Evolutionary conservation across 169 alveolate species (phyloP), one percentile per base, ranked within the genome.

Genomic region (Plasmodium falciparum): DNA sequence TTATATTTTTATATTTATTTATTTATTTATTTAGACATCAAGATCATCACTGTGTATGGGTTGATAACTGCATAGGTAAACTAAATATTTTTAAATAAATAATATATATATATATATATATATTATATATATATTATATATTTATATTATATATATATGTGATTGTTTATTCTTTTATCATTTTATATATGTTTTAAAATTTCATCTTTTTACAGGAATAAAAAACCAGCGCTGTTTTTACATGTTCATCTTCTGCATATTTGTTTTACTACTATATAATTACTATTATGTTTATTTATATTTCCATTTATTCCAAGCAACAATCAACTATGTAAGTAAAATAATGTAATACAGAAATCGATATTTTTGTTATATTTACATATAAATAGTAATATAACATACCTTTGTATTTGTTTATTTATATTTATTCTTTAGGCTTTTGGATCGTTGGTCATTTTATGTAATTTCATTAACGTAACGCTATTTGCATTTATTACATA

Each of bases 31-130:
- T 1, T 52, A 94, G 97, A 49, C 96, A 94, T 29, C 96, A 93
- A 96, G 99, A 98, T 80, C 99, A 98, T 75, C 99, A 98, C 93
- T 98, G 99, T 74, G 98, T 97, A 33, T 98, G 99, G 99, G 97
- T 98, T 24, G 98, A 97, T 91, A 98, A 97, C 90, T 98, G 99
- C 92, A 95, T 98, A 26, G 99, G 98, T 43, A 73, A 71, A 56
- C 4, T 26, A 20, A 39, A 50, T n/a, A 43, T 0, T 3, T 33
- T 33, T 33, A 33, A 33, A 33, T 33, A 8, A 70, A 29, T 1
- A 92, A 93, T 49, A 95, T n/a, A 47, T 45, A 69, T 69, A 22
- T 45, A 11, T 15, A 69, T 39, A 6, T n/a, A 47, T 47, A 95
- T 56, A n/a, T n/a, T n/a, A n/a, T n/a, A n/a, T n/a, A n/a, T n/a